Evolutionary conservation across 148 eudicot genomes (phyloP), one percentile per base, ranked within the genome.

Genomic region (Vaccinium vitisidaea): DNA sequence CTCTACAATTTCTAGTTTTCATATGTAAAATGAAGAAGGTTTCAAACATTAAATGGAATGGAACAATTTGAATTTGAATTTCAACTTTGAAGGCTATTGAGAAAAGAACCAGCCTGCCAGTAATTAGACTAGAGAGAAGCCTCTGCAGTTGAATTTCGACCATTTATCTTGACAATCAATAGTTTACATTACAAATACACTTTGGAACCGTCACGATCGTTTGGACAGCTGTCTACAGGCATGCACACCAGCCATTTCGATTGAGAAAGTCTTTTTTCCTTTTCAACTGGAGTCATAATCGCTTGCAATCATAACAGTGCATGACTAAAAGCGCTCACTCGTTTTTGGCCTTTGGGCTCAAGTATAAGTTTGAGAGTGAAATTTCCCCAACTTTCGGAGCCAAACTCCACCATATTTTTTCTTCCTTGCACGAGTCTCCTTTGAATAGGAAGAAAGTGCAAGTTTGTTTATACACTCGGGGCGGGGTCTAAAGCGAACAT

Each of bases 381-480:
- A 27, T 78, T 82, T 82, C 84, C 84, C 77, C 67, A 32, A 16
- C 27, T 71, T 71, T 25, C 8, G 84, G 84, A 82, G 65, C 84
- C 65, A 71, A 19, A 77, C 54, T 14, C 43, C 84, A 32, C 82
- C 82, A 30, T 15, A 23, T 0, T 53, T 52, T 75, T 52, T 53
- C 46, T 25, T 53, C 32, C 30, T 50, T 30, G 23, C 43, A 71
- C 53, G 49, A 52, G 52, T 82, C 19, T 67, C 36, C 83, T 63
- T 12, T 13, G 53, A 65, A 14, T 21, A 39, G 54, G 46, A 65
- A 46, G 12, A 65, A 61, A 81, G 19, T 46, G 69, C 49, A 12
- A 49, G 27, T 0, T 59, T 6, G 65, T 56, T 14, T 15, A 36
- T 32, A 43, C 53, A 59, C 23, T 54, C 1, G 2, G 16, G n/a